These are phyloP conservation scores for Leccinum subtestaceum DNA, from an alignment of 768 basidiomycete genomes.

Conservation along the genomic window DNA sequence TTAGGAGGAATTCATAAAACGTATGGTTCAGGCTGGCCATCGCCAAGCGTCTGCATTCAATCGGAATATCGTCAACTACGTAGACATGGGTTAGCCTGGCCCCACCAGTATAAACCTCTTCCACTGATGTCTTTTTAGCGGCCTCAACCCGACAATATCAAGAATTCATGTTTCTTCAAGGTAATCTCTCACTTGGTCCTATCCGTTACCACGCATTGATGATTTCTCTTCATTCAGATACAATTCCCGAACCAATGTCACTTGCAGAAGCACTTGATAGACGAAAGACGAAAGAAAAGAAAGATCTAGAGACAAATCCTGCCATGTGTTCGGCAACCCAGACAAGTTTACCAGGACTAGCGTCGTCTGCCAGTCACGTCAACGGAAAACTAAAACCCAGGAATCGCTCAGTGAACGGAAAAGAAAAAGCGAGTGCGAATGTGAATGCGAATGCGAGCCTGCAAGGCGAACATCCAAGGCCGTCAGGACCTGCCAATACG, in stretches of 20 bases:
- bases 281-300: constrained; percentile 51
- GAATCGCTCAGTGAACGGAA: constrained; percentile 36
- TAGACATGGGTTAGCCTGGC: constrained; percentile 65
- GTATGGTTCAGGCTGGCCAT: constrained; percentile 67
- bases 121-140: constrained; percentile 39
- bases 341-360: constrained; percentile 26
- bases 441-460: constrained; percentile 32
- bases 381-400: constrained; percentile 41
- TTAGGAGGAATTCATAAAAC: constrained; percentile 86
- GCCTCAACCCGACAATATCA: constrained; percentile 57
- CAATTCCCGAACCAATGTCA: constrained; percentile 60
- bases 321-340: constrained; percentile 40
- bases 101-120: not conserved
- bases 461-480: constrained; percentile 24
- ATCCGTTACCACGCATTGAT: constrained; percentile 1
- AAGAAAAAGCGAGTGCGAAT: constrained; percentile 34
- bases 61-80: constrained; percentile 60
- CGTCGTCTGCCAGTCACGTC: constrained; percentile 14
- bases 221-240: constrained; percentile 42
- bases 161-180: constrained; percentile 72
- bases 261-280: constrained; percentile 58
- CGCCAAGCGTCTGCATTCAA: constrained; percentile 58
- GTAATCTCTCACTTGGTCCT: constrained; percentile 32
- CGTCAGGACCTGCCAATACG: constrained; percentile 16
- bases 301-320: constrained; percentile 58